Evolutionary conservation across 2,329 filamentous ascomycete species (phyloP), one percentile per base, ranked within the genome.

Genomic region (Venturia carpophila): DNA sequence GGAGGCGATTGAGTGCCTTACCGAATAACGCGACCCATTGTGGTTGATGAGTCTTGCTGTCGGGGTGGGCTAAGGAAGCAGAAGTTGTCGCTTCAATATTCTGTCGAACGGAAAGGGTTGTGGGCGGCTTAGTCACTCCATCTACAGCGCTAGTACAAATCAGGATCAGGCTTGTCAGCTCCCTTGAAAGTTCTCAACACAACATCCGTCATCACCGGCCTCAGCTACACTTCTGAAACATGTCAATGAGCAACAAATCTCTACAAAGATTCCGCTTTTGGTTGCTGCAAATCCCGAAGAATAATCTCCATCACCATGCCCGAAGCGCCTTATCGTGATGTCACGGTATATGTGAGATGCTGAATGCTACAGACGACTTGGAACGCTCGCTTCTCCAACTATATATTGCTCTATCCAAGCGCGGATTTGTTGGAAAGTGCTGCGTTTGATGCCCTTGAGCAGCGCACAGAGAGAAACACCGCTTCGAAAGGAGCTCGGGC

Each of bases 11-110:
- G 49, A 19, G 17, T 60, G 4, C 4, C 21, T n/a, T 60, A 60
- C 63, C 65, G 24, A 63, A 89, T 89, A 75, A 89, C 87, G 78
- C 87, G 83, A 85, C 84, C 85, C 84, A 75, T 72, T 71, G 17
- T 37, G 52, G 15, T n/a, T 15, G 15, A 58, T 37, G 52, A 24
- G 52, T 58, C 27, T 58, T 58, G 52, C 37, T 37, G 52, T 58
- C 24, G 19, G 52, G 27, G 4, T 58, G 52, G n/a, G 30, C 27
- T 37, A n/a, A 9, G 30, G 15, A 58, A 21, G 19, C 5, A 4
- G 5, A n/a, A n/a, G 52, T 37, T 37, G 27, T n/a, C 17, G 30
- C 30, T 58, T n/a, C 52, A 37, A 58, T 34, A 58, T 58, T 58
- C 52, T 34, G 7, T 55, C 24, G 19, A 34, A 10, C 10, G 39